Evolutionary conservation across 73 alveolate genomes (phyloP), one percentile per base, ranked within the genome.

Genomic region (Urostyla sp.): DNA sequence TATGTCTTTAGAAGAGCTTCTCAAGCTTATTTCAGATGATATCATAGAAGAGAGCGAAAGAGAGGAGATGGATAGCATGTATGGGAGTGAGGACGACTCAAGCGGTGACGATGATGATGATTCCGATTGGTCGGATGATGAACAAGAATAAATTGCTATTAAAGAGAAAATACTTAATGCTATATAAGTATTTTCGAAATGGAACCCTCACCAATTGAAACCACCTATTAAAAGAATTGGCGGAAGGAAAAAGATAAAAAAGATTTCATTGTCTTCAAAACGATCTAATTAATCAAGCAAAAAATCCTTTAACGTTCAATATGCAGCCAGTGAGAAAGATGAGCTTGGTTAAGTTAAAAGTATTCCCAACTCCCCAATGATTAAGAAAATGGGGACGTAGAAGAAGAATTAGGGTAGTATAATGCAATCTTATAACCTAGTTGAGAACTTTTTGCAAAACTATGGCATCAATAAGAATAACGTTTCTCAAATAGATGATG

Each of bases 141-240:
- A 40, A 1, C 28, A 56, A 18, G 87, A 75, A 34, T 44, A 75
- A 40, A 23, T 24, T 13, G 43, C 57, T 4, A 27, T 75, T 37
- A 56, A 30, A 40, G 87, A 55, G 13, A 75, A 78, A 37, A 55
- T 75, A 3, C 53, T 75, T 1, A 60, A 55, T 32, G 87, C 74
- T 7, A 75, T 75, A 0, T 37, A 75, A 28, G 87, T 75, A 7
- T 75, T 75, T 37, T 56, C 79, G 13, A 36, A 75, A 37, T 75
- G 87, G 87, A 24, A 60, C 20, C 67, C 87, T 7, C 54, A 36
- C 27, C 78, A 67, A 75, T 56, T 23, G 87, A 75, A n/a, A 18
- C 57, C 31, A 28, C 57, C n/a, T 56, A 75, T 23, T 34, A 75
- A 57, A 69, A 49, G 36, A 44, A 59, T 46, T 21, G 21, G 26